Base-by-base conservation (phyloP, 2,329 filamentous ascomycete species). In the Endothia cerciana region DNA sequence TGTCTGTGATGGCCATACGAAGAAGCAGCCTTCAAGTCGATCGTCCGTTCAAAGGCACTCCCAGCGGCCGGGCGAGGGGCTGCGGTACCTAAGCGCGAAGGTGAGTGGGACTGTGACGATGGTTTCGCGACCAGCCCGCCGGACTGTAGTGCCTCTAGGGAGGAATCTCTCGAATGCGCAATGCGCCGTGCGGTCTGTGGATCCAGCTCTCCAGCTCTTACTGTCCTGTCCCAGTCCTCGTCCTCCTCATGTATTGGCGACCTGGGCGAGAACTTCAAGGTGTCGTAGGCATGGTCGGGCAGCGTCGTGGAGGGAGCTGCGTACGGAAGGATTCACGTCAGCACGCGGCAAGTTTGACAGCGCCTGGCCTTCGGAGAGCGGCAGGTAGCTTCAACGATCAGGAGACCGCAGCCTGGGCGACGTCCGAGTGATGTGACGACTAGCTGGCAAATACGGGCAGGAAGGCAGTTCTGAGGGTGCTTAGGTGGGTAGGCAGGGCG, bases 1-100 rank as follows among this genome's bases (percentile, higher is more conserved):
- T 99, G 93, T 64, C 95, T 90, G 79, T 98, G 93, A 77, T 99
- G 94, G 67, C 92, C 92, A 82, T 98, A 89, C 5, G 63, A 65
- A 30, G 81, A 74, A 41, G 79, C 79, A 53, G 78, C 77, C 74
- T 88, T 89, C 58, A 80, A 82, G 70, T 89, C 87, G 67, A 83
- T 77, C n/a, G 81, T 74, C 70, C 85, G 82, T 71, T 87, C 85
- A 66, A 83, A 76, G 60, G 82, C 75, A 40, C 76, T 77, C 64
- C 76, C 79, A 33, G 82, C 72, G 49, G 73, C 77, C 36, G 77
- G 74, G 68, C 83, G 81, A 65, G 80, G 77, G 41, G 78, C 71
- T 43, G 79, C 73, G 43, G 76, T 73, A 71, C 81, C 81, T 53
- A 81, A 70, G 76, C 78, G 70, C n/a, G 73, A 73, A 40, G 72